Evolutionary conservation across 306 rosid species (phyloP).

Genomic region (Vicia sativa): DNA sequence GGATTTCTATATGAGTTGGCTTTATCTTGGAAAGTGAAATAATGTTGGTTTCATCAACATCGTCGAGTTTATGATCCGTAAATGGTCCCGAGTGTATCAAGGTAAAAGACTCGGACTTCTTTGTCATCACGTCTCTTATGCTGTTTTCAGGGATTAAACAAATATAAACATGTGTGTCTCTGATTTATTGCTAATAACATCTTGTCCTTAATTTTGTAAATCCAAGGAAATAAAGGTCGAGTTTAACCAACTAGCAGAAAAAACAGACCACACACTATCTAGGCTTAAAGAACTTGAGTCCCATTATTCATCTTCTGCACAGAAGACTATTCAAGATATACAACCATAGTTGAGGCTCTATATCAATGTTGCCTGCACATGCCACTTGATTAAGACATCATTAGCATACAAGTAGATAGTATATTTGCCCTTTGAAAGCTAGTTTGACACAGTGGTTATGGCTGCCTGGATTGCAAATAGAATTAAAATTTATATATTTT

Average conservation of each 20-base stretch:
- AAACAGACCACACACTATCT: conserved; percentile 62
- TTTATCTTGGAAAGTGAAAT: conserved; percentile 5
- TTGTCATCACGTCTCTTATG: too few relatives aligned
- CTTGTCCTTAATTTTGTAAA: too few relatives aligned
- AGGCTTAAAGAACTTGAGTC: conserved; percentile 84
- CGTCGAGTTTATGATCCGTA: too few relatives aligned
- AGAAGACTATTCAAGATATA: conserved; percentile 43
- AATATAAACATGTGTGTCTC: too few relatives aligned
- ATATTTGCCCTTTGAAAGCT: not conserved
- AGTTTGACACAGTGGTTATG: too few relatives aligned
- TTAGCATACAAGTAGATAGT: conserved; percentile 9
- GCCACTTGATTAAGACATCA: conserved; percentile 17
- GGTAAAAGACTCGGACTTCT: too few relatives aligned
- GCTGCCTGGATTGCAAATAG: not conserved
- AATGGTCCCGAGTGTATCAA: too few relatives aligned
- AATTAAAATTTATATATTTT: too few relatives aligned
- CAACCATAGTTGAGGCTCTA: conserved; percentile 42
- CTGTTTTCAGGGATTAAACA: too few relatives aligned
- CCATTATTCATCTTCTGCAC: conserved; percentile 68
- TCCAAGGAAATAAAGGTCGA: conserved; percentile 72
- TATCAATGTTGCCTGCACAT: too few relatives aligned
- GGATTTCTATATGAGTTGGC: conserved; percentile 3
- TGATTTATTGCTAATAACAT: too few relatives aligned
- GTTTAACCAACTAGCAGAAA: conserved; percentile 70
- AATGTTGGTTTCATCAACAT: conserved; percentile 4